A percentile compares a stretch with the other conserved stretches of the same genome.
phyloP scores from a whole-genome alignment of 208 protist genomes.

The Porcisia deanei region DNA sequence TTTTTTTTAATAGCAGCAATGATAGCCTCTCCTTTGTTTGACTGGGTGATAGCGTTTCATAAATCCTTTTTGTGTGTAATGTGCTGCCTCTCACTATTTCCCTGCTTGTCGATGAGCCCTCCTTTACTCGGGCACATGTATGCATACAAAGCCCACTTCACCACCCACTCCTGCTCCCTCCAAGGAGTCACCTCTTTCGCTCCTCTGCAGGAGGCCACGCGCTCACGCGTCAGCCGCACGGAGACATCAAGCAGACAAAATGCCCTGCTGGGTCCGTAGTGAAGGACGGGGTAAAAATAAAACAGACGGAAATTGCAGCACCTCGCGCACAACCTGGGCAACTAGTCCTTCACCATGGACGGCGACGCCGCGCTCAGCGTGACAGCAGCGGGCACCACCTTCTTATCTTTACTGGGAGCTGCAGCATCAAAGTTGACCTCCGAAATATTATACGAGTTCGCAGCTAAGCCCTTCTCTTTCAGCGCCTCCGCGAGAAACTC shows the following conservation, averaged over 20 bases:
- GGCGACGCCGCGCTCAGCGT: conserved; percentile 5
- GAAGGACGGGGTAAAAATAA: background rate
- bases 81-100: background rate
- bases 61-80: background rate
- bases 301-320: background rate
- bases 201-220: background rate
- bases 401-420: conserved; percentile 34
- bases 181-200: background rate
- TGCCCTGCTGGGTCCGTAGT: background rate
- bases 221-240: background rate
- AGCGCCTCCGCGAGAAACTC: conserved; percentile 54
- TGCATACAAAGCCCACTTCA: background rate
- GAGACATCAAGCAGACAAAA: background rate
- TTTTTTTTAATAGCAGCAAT: background rate
- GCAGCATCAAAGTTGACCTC: conserved; percentile 58
- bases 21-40: background rate
- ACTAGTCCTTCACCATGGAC: conserved; percentile 4
- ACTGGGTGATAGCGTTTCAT: background rate
- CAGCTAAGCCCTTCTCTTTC: conserved; percentile 44
- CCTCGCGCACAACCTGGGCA: background rate
- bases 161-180: background rate
- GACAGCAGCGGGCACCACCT: conserved; percentile 5
- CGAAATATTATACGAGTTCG: conserved; percentile 55
- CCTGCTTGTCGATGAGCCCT: background rate
- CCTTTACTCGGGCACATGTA: background rate